phyloP scores from a whole-genome alignment of 768 basidiomycete species.

The Lactifluus echinatus region DNA sequence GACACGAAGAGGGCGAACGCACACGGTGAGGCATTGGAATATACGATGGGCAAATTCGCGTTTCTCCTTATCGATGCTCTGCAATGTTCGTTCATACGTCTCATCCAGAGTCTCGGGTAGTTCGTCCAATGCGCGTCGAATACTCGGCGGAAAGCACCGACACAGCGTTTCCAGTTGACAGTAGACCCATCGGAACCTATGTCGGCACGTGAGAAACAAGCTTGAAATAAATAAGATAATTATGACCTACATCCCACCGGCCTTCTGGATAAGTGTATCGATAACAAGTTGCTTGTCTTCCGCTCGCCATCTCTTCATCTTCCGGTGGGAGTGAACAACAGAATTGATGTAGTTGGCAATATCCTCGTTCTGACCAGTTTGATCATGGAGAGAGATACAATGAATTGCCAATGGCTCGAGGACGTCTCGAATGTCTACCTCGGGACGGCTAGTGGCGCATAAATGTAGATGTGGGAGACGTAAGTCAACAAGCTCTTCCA shows the following conservation, averaged over 20 bases:
- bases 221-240: not conserved
- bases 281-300: not conserved
- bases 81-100: no score
- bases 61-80: no score
- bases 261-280: not conserved
- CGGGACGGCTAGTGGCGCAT: not conserved
- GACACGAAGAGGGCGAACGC: no score
- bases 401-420: not conserved
- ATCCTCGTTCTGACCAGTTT: not conserved
- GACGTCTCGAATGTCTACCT: not conserved
- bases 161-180: no score
- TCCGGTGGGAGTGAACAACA: not conserved
- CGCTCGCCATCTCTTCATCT: not conserved
- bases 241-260: not conserved
- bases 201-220: not conserved
- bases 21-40: no score
- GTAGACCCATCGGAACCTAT: no score
- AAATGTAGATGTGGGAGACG: not conserved
- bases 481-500: not conserved
- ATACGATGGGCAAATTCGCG: no score
- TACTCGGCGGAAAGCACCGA: no score
- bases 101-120: not conserved
- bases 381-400: not conserved
- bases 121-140: no score
- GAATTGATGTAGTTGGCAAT: not conserved